Evolutionary conservation across 139 green algal genomes (phyloP), one percentile per base, ranked within the genome.

Genomic region (Edaphochlamys debaryana): DNA sequence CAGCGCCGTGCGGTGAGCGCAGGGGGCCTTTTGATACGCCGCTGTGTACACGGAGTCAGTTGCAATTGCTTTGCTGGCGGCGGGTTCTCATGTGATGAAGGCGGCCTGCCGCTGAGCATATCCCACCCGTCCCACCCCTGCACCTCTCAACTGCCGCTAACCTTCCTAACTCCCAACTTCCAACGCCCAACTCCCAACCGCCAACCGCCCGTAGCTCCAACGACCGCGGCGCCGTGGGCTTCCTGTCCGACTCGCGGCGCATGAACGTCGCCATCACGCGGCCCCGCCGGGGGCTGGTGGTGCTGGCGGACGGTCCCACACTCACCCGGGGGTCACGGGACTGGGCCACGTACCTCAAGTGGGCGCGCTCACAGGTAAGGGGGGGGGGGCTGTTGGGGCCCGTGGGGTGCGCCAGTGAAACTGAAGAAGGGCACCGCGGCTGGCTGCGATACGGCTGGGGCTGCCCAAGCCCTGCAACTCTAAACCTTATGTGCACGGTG

Each of bases 181-280:
- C 23, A 4, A 23, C 56, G 25, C 56, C 52, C 52, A 3, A 6
- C 52, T 30, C 52, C 52, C 3, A 3, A 27, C 52, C 17, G 17
- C 19, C 15, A 22, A 15, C 25, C 64, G 8, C 19, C 22, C 23
- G 38, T 9, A 54, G 29, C 34, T 40, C 74, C 85, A 97, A 95
- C 82, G 13, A 42, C 20, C 19, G 38, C 29, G 85, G 90, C 17
- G 80, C 42, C 1, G 71, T 99, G 15, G 96, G 96, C 23, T 99
- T 99, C 79, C 84, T 99, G 29, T 78, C 85, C 0, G 96, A 99
- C 83, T 50, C 87, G 8, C 89, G 96, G 6, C 91, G 96, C 60
- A 85, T 99, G 23, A 99, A 98, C 72, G 96, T 99, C 52, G 95
- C 95, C 52, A 90, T 99, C 84, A 98, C 96, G 6, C 83, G 95